Conservation (phyloP, 108 stramenopile species). For the Seminavis robusta region DNA sequence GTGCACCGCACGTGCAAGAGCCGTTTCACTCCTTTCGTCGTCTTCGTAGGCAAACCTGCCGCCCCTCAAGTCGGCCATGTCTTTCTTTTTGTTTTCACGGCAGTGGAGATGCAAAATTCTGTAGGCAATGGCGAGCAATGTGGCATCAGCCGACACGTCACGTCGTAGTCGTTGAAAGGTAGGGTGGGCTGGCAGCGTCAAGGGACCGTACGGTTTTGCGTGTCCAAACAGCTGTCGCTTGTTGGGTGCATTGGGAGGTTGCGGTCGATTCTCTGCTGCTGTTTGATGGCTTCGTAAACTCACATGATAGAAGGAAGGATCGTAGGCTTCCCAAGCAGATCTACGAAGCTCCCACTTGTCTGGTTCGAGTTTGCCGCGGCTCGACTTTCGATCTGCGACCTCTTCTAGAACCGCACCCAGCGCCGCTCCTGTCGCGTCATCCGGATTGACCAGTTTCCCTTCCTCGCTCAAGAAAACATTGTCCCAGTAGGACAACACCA, state of each 20-base stretch:
- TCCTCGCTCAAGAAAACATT: conserved; percentile 53
- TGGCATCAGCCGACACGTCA: conserved; percentile 68
- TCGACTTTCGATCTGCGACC: conserved; percentile 60
- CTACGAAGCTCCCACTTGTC: conserved; percentile 72
- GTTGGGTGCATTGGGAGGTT: conserved; percentile 7
- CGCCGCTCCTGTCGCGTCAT: conserved; percentile 82
- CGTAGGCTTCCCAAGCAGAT: conserved; percentile 71
- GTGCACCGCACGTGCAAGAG: conserved; percentile 72
- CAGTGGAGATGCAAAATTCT: conserved; percentile 76
- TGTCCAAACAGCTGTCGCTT: conserved; percentile 10
- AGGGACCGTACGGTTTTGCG: conserved; percentile 64
- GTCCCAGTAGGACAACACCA: conserved; percentile 60
- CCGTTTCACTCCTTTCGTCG: conserved; percentile 69
- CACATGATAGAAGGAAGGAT: conserved; percentile 83
- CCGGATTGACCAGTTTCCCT: conserved; percentile 64
- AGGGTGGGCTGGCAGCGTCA: conserved; percentile 39
- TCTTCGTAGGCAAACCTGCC: conserved; percentile 59
- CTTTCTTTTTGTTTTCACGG: conserved; percentile 25
- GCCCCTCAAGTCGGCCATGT: conserved; percentile 23
- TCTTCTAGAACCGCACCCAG: conserved; percentile 66
- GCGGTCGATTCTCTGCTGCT: conserved; percentile 70
- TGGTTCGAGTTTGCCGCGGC: conserved; percentile 52
- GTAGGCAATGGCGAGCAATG: conserved; percentile 56
- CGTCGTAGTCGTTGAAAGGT: conserved; percentile 58
- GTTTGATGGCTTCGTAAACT: conserved; percentile 62